Evolutionary conservation across 352 stramenopile species (phyloP).

Genomic region (Globisporangium ultimum): DNA sequence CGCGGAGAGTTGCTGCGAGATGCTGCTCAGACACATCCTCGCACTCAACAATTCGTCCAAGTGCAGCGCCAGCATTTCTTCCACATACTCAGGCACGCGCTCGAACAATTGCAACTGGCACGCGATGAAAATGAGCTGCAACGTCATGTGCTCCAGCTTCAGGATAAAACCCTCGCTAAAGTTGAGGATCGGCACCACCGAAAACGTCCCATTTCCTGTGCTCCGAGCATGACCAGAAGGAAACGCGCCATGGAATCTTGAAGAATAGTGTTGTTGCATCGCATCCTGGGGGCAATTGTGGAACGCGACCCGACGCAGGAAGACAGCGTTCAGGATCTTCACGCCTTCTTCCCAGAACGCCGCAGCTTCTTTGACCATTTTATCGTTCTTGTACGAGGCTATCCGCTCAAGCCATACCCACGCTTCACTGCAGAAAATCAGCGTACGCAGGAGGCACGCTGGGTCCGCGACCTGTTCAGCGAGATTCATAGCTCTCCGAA

Average conservation of each 20-base stretch:
- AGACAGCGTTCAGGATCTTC: conserved; percentile 70
- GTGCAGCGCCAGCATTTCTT: conserved; percentile 60
- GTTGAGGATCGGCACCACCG: conserved; percentile 76
- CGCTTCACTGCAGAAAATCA: conserved; percentile 65
- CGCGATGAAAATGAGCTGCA: conserved; percentile 66
- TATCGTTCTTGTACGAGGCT: conserved; percentile 73
- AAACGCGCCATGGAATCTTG: neutral
- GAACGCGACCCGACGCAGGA: conserved; percentile 74
- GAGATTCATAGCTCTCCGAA: conserved; percentile 58
- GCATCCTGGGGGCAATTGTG: conserved; percentile 24
- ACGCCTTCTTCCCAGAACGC: conserved; percentile 82
- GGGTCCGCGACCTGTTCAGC: conserved; percentile 67
- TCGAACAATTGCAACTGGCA: conserved; percentile 82
- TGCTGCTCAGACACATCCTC: conserved; percentile 66
- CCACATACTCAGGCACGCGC: conserved; percentile 68
- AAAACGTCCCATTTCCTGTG: conserved; percentile 45
- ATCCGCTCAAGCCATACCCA: conserved; percentile 80
- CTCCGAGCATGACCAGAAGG: conserved; percentile 1
- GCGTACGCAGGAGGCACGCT: conserved; percentile 44
- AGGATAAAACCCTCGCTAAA: conserved; percentile 77
- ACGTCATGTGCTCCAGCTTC: conserved; percentile 58
- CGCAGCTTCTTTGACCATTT: conserved; percentile 67
- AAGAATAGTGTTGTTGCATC: neutral
- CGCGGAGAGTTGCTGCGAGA: conserved; percentile 65
- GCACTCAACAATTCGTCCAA: conserved; percentile 77